Percentiles rank a stretch among this genome's conserved stretches.
Evolutionary conservation across 495 filamentous ascomycete genomes (phyloP).

Genomic region (Penicillium subrubescens): DNA sequence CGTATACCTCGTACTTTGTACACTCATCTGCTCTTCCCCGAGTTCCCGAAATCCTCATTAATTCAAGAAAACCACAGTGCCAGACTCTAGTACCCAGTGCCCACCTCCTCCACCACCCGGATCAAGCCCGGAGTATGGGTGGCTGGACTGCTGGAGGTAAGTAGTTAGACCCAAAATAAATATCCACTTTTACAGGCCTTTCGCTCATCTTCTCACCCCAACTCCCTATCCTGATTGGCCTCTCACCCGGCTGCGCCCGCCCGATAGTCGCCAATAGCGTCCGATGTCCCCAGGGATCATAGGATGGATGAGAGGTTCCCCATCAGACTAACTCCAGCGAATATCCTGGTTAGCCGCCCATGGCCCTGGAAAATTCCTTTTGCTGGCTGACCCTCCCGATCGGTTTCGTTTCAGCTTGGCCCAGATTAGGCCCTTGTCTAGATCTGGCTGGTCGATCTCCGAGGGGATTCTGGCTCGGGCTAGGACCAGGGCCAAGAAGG

Average conservation of each 20-base stretch:
- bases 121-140: neutral
- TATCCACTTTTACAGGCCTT: neutral
- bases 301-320: neutral
- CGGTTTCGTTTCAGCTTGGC: slow-evolving; percentile 23
- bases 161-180: no score
- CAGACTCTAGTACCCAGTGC: no score
- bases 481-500: neutral
- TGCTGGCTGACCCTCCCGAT: slow-evolving; percentile 15
- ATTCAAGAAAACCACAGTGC: no score
- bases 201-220: neutral
- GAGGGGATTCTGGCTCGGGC: neutral
- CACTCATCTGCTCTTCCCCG: neutral
- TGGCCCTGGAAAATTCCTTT: slow-evolving; percentile 36
- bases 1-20: neutral
- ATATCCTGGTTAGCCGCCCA: slow-evolving; percentile 45
- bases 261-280: slow-evolving; percentile 36
- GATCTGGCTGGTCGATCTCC: slow-evolving; percentile 9
- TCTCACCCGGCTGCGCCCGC: slow-evolving; percentile 22
- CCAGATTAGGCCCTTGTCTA: neutral
- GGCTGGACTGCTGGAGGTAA: neutral
- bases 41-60: no score
- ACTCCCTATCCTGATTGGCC: slow-evolving; percentile 7
- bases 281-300: slow-evolving; percentile 12
- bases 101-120: neutral
- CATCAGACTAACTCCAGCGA: slow-evolving; percentile 14